Base-by-base conservation (phyloP, 768 basidiomycete genomes). In the Termitomyces sp. region DNA sequence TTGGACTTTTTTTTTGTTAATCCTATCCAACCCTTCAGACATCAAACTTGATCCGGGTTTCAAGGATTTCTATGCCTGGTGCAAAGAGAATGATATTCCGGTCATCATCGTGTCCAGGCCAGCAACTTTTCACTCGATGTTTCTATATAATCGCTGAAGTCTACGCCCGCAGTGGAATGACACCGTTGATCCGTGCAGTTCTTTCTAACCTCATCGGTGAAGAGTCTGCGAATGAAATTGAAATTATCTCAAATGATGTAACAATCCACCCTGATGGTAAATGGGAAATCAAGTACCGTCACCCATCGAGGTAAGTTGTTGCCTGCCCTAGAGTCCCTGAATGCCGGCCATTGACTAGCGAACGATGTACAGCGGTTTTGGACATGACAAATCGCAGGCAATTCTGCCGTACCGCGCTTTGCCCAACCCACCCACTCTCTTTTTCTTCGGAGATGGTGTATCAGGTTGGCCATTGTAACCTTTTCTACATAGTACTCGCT, bases 361-460 rank as follows among this genome's bases (percentile, higher is more conserved):
- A 47, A n/a, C 28, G 26, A 41, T 45, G n/a, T 30, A 51, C 59
- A 93, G 92, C 64, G 84, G 81, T 1, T 98, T 81, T 64, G 97
- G 97, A 0, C 97, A 99, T 67, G 97, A 99, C 72, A 99, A 99
- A 73, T 93, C 90, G 7, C 88, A 87, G 62, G 93, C 96, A 2
- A 98, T 98, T 62, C 74, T 95, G 34, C 95, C 92, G 0, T 99
- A 98, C 72, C 77, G 85, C n/a, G 72, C 76, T 41, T 77, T 95
- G 42, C 62, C 74, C 6, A 67, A 82, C 45, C 83, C 85, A 5
- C 96, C 97, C 2, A 85, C 81, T 2, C 75, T 96, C 10, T 96
- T 99, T 73, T 99, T 97, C 82, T 95, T 97, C 60, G 97, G 97
- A 0, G 97, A 99, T 67, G 97, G 97, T 34, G 97, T 97, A 48